Base-by-base conservation (phyloP, 495 filamentous ascomycete species). In the Tricharina praecox region DNA sequence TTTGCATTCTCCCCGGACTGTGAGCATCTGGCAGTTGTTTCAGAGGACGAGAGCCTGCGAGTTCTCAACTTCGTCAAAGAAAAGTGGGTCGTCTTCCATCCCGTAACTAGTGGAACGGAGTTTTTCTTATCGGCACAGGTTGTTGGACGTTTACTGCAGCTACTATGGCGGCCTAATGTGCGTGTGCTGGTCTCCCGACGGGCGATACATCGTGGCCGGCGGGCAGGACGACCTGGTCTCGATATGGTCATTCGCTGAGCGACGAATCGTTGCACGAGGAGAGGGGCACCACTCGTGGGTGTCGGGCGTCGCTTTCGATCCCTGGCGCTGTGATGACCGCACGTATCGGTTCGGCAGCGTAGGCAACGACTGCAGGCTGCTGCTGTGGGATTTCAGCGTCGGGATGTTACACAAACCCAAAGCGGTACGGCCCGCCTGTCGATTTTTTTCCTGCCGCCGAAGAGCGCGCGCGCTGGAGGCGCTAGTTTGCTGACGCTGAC, bases 271-370 rank as follows among this genome's bases (percentile, higher is more conserved):
- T 44, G 90, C 90, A 20, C 74, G 92, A 33, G 94, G 90, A 61
- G 85, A 90, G 55, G 82, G 90, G 5, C 90, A 97, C 64, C 79
- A 88, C 50, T 92, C 82, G 28, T 97, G 87, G 88, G 87, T 97
- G 0, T 86, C 84, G 1, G 75, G 79, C 20, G 85, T 96, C 11
- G 81, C 82, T 2, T 97, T 96, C 56, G 90, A 97, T 61, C 83
- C 84, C 0, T 96, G 90, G 90, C 73, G 86, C 42, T 96, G 90
- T 62, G 90, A 96, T 59, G 85, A 88, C 53, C 73, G 79, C 50
- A 95, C 85, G 50, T 97, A 97, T 58, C 73, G 90, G 2, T 92
- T 97, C 53, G 90, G 92, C 23, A 92, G 82, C 53, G 92, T 96
- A 13, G 92, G 92, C 3, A 86, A 94, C 61, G 90, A 97, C 60